Evolutionary conservation across 2,329 filamentous ascomycete species (phyloP).

Genomic region (Sclerotiophoma versabilis): DNA sequence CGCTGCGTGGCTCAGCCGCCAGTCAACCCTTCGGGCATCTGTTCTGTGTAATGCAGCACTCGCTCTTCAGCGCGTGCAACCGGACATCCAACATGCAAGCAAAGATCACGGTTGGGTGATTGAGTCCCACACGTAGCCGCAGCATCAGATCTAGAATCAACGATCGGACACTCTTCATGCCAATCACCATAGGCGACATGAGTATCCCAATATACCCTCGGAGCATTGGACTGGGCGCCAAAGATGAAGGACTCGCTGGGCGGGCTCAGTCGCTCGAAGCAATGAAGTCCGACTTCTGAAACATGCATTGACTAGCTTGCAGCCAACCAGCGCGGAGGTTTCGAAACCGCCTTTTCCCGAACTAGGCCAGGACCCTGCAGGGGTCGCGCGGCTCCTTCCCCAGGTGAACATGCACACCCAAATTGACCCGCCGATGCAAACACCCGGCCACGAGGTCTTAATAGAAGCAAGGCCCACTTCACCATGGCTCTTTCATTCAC

Average conservation of each 20-base stretch:
- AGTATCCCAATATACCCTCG: slow-evolving; percentile 8
- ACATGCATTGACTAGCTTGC: slow-evolving; percentile 21
- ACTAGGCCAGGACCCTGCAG: slow-evolving; percentile 1
- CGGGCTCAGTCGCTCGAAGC: slow-evolving; percentile 16
- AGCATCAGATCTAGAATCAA: background rate
- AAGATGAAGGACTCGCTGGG: slow-evolving; percentile 20
- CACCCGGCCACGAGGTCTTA: slow-evolving; percentile 16
- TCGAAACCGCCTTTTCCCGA: slow-evolving; percentile 9
- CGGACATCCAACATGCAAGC: background rate
- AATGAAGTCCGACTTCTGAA: slow-evolving; percentile 24
- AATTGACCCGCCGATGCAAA: slow-evolving; percentile 13
- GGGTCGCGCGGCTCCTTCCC: slow-evolving; percentile 16
- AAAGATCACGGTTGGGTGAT: background rate
- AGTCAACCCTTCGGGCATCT: background rate
- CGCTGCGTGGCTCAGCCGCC: background rate
- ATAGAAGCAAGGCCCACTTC: slow-evolving; percentile 20
- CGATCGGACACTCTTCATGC: background rate
- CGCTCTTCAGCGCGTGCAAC: slow-evolving; percentile 4
- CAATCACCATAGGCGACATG: slow-evolving; percentile 1
- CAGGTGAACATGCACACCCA: slow-evolving; percentile 13
- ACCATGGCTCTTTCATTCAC: slow-evolving; percentile 24
- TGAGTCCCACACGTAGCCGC: slow-evolving; percentile 4
- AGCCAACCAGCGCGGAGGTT: slow-evolving; percentile 4
- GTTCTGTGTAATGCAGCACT: background rate
- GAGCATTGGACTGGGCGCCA: slow-evolving; percentile 11